Percentiles rank a stretch among this genome's conserved stretches.
These are phyloP conservation scores for Diaporthe sp. DNA, from an alignment of 2,329 filamentous ascomycete species.

Conservation along the genomic window DNA sequence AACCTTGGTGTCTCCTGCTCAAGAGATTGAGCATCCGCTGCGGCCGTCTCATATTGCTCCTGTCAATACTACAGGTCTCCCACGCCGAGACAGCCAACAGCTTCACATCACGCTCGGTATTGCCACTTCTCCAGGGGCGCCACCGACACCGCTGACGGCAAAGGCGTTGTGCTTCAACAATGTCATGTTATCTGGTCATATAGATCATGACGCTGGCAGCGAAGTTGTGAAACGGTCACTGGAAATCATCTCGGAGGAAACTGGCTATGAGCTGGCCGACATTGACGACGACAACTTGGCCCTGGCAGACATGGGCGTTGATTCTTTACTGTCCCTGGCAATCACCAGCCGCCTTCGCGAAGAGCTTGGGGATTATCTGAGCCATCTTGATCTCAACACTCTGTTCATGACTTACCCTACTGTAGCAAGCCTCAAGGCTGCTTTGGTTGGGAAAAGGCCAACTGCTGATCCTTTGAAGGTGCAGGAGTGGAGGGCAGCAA, in stretches of 20 bases:
- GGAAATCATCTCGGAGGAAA: conserved; percentile 16
- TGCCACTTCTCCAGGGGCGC: not conserved
- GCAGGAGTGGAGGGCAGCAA: not conserved
- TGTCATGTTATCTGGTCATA: not conserved
- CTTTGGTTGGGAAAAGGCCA: not conserved
- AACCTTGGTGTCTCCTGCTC: not conserved
- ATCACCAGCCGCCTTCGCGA: conserved; percentile 49
- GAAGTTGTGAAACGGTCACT: not conserved
- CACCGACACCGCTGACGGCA: not conserved
- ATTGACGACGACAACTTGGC: conserved; percentile 42
- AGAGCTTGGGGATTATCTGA: conserved; percentile 47
- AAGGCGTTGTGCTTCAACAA: not conserved
- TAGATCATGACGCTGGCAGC: too few relatives aligned
- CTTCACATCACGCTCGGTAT: not conserved
- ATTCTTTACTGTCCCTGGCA: conserved; percentile 50
- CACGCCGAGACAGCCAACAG: not conserved
- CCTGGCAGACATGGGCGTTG: conserved; percentile 50
- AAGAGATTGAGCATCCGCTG: too few relatives aligned
- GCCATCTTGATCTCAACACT: conserved; percentile 39
- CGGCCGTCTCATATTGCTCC: too few relatives aligned
- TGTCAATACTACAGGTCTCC: too few relatives aligned
- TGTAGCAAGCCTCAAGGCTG: not conserved
- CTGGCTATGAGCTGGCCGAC: not conserved
- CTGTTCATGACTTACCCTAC: conserved; percentile 46
- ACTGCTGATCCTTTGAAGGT: not conserved